Percentiles rank a stretch among this genome's conserved stretches.
These are phyloP conservation scores for Citrullus amarus DNA, from an alignment of 306 rosid genomes.

Conservation along the genomic window DNA sequence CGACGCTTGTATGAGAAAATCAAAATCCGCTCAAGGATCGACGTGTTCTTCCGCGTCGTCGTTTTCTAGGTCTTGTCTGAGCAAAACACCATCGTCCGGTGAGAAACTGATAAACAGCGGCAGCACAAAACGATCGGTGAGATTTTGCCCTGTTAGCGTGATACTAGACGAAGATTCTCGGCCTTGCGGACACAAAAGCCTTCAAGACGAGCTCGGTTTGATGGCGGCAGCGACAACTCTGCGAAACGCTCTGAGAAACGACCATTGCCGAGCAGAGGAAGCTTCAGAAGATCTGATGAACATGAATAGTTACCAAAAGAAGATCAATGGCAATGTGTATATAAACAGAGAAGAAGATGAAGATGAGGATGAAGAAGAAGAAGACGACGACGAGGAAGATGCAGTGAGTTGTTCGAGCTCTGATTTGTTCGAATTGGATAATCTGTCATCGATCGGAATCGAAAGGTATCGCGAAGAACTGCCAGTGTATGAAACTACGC, in stretches of 20 bases:
- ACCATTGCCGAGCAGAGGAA: constrained; percentile 13
- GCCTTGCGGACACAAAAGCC: constrained; percentile 69
- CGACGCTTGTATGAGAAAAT: background rate
- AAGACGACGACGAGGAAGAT: constrained; percentile 42
- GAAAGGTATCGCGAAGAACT: constrained; percentile 79
- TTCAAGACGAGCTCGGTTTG: constrained; percentile 10
- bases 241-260: constrained; percentile 37
- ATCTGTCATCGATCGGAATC: constrained; percentile 68
- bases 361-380: constrained; percentile 1
- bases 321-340: background rate
- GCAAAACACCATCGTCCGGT: constrained; percentile 67
- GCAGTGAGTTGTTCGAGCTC: constrained; percentile 74
- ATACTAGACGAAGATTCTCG: constrained; percentile 76
- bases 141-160: constrained; percentile 77
- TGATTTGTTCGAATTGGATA: constrained; percentile 93
- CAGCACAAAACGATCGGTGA: constrained; percentile 56
- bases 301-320: background rate
- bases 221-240: constrained; percentile 10
- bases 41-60: constrained; percentile 84
- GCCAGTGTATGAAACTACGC: constrained; percentile 94
- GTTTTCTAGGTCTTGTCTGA: constrained; percentile 78
- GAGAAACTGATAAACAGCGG: constrained; percentile 23
- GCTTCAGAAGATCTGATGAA: background rate
- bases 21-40: constrained; percentile 29
- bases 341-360: constrained; percentile 2